These are phyloP conservation scores for Luzula sylvatica DNA, from an alignment of 176 grass and related monocot species.

Conservation along the genomic window DNA sequence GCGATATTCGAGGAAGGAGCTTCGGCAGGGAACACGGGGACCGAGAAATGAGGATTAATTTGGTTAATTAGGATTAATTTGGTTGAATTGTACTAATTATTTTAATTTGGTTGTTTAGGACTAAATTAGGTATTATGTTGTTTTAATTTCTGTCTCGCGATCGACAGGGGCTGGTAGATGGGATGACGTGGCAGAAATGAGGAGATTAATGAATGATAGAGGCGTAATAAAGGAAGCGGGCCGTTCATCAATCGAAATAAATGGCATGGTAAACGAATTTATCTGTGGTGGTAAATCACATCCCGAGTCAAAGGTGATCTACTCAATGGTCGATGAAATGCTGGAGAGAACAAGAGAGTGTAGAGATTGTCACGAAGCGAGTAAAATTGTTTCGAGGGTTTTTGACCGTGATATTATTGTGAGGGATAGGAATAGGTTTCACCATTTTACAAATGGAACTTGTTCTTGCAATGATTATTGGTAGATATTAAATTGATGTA, in stretches of 20 bases:
- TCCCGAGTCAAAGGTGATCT: constrained; percentile 35
- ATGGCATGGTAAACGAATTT: constrained; percentile 41
- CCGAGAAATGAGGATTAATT: no score
- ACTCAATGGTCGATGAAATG: constrained; percentile 49
- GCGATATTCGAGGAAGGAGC: constrained; percentile 95
- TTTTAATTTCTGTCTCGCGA: no score
- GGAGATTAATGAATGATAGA: constrained; percentile 49
- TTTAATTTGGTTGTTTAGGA: no score
- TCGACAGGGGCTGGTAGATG: constrained; percentile 46
- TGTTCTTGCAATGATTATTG: no score
- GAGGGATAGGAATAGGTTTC: no score
- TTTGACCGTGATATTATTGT: no score
- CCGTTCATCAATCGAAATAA: constrained; percentile 43
- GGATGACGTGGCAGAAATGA: constrained; percentile 45
- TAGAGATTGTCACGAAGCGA: no score
- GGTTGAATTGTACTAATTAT: no score
- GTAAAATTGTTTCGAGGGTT: no score
- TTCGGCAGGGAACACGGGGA: constrained; percentile 88
- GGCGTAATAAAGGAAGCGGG: constrained; percentile 59
- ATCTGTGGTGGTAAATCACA: constrained; percentile 44
- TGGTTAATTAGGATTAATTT: no score
- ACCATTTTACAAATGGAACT: no score
- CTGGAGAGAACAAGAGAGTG: constrained; percentile 44
- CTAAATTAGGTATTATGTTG: no score
- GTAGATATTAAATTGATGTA: background rate